Percentiles rank a stretch among this genome's conserved stretches.
Conservation (phyloP, 164 flowering plant species). For the Macadamia integrifolia region DNA sequence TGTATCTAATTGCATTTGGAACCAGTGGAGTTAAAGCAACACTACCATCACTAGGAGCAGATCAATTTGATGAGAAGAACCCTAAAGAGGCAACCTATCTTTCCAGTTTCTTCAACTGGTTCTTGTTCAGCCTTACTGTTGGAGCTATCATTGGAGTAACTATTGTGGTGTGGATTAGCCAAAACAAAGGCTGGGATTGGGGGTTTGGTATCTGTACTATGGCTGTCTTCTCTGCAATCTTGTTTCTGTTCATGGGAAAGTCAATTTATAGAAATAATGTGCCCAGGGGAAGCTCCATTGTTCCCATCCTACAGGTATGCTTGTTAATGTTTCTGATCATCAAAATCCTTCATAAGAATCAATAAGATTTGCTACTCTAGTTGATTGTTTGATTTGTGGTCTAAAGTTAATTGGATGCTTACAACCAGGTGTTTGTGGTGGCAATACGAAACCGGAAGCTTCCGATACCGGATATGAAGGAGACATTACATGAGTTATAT, state of each 20-base stretch:
- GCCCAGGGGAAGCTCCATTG: conserved; percentile 53
- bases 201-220: conserved; percentile 43
- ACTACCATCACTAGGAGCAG: conserved; percentile 69
- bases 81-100: conserved; percentile 42
- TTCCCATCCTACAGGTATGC: conserved; percentile 51
- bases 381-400: too few relatives aligned
- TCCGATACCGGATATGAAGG: conserved; percentile 37
- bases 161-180: conserved; percentile 56
- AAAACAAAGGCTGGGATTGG: conserved; percentile 68
- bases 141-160: conserved; percentile 63
- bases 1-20: conserved; percentile 58
- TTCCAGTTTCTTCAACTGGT: conserved; percentile 73
- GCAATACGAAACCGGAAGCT: conserved; percentile 46
- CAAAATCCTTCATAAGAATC: too few relatives aligned
- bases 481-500: conserved; percentile 45
- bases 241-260: conserved; percentile 51
- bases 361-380: too few relatives aligned
- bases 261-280: conserved; percentile 39
- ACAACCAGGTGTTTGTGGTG: conserved; percentile 55
- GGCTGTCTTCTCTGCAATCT: conserved; percentile 29
- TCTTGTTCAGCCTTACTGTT: conserved; percentile 44
- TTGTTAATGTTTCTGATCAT: too few relatives aligned
- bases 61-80: conserved; percentile 59
- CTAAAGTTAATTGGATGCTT: neutral
- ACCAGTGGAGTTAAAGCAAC: conserved; percentile 61